Base-by-base conservation (phyloP, 352 stramenopile genomes). In the Sclerospora graminicola region DNA sequence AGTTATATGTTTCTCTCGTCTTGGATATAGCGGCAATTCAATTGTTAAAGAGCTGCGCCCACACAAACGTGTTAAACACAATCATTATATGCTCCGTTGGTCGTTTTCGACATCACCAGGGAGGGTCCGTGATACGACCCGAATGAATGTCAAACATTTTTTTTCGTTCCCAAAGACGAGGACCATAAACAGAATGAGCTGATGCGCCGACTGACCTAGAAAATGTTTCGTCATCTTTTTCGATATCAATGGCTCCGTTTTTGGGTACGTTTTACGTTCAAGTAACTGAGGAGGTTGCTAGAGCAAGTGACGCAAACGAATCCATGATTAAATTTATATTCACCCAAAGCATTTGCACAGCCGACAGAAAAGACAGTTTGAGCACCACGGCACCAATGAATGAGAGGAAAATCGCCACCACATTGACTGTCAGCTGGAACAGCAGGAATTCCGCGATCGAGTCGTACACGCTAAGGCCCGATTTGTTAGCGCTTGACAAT, bases 311-410 rank as follows among this genome's bases (percentile, higher is more conserved):
- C 6, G 90, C 92, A 52, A 97, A 95, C 11, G 86, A 96, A 63
- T 98, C 93, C 91, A 98, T 98, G 58, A 98, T 97, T 23, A 98
- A 57, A 58, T 98, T n/a, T n/a, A n/a, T n/a, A n/a, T n/a, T 98
- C 14, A 98, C 88, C 93, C 93, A 98, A n/a, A n/a, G n/a, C n/a
- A n/a, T n/a, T n/a, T n/a, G n/a, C n/a, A n/a, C n/a, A n/a, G n/a
- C n/a, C n/a, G n/a, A n/a, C n/a, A n/a, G n/a, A n/a, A n/a, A n/a
- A n/a, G n/a, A 84, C 39, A 81, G 66, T 19, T 78, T 54, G 11
- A 82, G 42, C 5, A 64, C 41, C 15, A 80, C 60, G 1, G 87
- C 82, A 16, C 81, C 84, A 19, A 98, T 49, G 45, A 96, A 96
- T 9, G 88, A 89, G 14, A 97, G 60, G 27, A 70, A 82, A 23